Conservation (phyloP, 305 asterid species). For the Fraxinus latifolia region DNA sequence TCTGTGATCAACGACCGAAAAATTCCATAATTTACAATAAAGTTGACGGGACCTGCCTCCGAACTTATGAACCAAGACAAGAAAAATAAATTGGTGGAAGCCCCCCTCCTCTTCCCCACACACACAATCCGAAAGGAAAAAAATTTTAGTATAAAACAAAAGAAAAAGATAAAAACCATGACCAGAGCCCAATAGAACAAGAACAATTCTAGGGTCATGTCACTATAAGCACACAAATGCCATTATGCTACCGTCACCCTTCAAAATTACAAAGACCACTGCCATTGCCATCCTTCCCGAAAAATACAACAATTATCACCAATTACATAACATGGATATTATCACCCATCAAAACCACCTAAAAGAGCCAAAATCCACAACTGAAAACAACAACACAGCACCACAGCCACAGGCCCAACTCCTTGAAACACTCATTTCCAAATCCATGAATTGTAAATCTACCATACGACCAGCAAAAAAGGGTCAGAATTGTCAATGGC, state of each 20-base stretch:
- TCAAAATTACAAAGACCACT: neutral
- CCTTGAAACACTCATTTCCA: neutral
- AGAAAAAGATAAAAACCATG: neutral
- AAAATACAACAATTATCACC: neutral
- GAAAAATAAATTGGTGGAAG: neutral
- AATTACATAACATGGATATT: neutral
- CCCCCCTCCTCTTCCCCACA: neutral
- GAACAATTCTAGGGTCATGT: neutral
- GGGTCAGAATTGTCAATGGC: neutral
- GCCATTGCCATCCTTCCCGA: neutral
- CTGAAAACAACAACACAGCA: neutral
- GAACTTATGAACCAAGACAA: neutral
- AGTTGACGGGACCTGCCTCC: neutral
- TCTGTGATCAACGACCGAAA: neutral
- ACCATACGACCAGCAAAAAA: neutral
- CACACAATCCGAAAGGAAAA: neutral
- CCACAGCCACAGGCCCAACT: neutral
- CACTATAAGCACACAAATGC: neutral
- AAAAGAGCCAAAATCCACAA: neutral
- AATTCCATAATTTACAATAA: neutral
- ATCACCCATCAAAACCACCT: neutral
- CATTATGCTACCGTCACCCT: neutral
- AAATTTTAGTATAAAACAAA: neutral
- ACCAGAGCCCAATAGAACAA: neutral
- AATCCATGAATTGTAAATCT: neutral